A percentile compares a stretch with the other conserved stretches of the same genome.
phyloP scores from a whole-genome alignment of 1,284 basidiomycete species.

The Cutaneotrichosporon mucoides region DNA sequence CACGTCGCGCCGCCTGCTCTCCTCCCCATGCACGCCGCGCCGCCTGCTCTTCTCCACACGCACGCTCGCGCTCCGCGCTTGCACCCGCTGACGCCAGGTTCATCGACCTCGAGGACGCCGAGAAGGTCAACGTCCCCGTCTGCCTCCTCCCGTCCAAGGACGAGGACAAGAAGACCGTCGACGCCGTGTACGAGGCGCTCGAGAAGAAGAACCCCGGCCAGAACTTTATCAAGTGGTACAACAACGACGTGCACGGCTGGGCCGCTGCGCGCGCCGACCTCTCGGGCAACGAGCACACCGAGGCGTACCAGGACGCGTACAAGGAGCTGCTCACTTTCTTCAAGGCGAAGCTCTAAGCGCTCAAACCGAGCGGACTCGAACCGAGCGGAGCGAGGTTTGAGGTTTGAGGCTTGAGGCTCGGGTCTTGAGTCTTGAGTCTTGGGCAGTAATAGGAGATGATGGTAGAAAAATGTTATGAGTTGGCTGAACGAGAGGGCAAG shows the following conservation, averaged over 20 bases:
- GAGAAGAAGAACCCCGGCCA: slow-evolving; percentile 44
- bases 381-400: too few species aligned
- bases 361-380: too few species aligned
- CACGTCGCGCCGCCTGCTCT: too few species aligned
- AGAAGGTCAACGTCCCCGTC: slow-evolving; percentile 45
- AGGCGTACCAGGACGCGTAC: slow-evolving; percentile 29
- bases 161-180: slow-evolving; percentile 46
- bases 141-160: slow-evolving; percentile 48
- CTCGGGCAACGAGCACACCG: slow-evolving; percentile 23
- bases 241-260: slow-evolving; percentile 48
- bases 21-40: too few species aligned
- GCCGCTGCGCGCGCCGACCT: slow-evolving; percentile 49
- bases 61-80: too few species aligned
- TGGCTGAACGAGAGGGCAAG: too few species aligned
- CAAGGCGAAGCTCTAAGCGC: slow-evolving; percentile 17
- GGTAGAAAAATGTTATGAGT: too few species aligned
- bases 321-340: slow-evolving; percentile 27
- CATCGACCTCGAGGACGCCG: slow-evolving; percentile 45
- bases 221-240: slow-evolving; percentile 46
- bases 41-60: too few species aligned
- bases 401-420: too few species aligned
- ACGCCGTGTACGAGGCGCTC: slow-evolving; percentile 37
- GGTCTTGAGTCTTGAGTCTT: too few species aligned
- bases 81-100: slow-evolving; percentile 26
- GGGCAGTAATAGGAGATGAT: too few species aligned